Percentiles rank a stretch among this genome's conserved stretches.
Evolutionary conservation across 2,329 filamentous ascomycete genomes (phyloP).

Genomic region (Neofusicoccum parvum): DNA sequence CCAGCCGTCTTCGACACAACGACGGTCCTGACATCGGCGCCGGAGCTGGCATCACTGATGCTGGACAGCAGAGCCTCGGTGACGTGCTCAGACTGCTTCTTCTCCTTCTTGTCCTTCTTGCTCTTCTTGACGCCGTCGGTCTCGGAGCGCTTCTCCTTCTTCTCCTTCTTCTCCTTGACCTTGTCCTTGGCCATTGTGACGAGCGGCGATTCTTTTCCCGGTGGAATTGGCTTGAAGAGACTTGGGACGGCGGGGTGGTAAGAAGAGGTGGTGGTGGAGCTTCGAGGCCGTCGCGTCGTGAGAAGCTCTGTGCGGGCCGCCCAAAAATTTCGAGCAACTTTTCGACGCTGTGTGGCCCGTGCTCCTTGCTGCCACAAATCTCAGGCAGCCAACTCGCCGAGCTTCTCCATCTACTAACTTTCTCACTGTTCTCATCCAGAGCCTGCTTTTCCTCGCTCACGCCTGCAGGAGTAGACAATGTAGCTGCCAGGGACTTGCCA

Average conservation of each 20-base stretch:
- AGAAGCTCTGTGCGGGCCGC: conserved; percentile 15
- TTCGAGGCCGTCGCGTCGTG: conserved; percentile 9
- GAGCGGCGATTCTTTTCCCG: not conserved
- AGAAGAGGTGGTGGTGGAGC: conserved; percentile 5
- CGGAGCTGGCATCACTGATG: conserved; percentile 55
- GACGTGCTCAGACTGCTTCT: conserved; percentile 44
- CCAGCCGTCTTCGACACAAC: conserved; percentile 61
- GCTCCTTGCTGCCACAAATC: no score
- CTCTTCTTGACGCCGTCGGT: conserved; percentile 45
- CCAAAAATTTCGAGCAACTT: conserved; percentile 21
- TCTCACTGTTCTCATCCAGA: no score
- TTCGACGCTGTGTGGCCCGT: not conserved
- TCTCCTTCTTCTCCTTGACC: conserved; percentile 56
- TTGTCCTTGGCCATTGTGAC: conserved; percentile 40
- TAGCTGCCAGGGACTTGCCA: no score
- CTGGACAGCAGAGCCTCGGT: conserved; percentile 56
- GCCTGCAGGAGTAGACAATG: no score
- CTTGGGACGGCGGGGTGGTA: not conserved
- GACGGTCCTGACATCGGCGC: conserved; percentile 7
- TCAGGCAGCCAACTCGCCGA: no score
- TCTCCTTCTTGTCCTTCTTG: conserved; percentile 47
- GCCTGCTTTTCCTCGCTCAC: no score
- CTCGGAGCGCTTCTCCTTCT: conserved; percentile 68
- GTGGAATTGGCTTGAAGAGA: not conserved
- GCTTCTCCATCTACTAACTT: no score